These are phyloP conservation scores for Chiua sp. DNA, from an alignment of 1,284 basidiomycete genomes.

Conservation along the genomic window DNA sequence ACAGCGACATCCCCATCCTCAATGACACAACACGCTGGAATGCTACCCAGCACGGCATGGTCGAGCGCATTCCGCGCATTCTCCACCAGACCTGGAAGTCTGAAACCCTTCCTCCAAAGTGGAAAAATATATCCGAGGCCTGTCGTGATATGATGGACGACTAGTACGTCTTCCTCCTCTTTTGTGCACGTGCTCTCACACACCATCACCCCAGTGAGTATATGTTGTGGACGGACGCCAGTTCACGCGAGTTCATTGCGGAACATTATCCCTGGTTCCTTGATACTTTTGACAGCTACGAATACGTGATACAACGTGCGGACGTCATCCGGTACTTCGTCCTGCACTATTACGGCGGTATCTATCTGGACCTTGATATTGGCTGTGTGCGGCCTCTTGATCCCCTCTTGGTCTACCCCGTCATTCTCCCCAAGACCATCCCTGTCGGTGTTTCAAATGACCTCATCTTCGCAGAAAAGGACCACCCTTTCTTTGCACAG, in stretches of 20 bases:
- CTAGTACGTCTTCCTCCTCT: constrained; percentile 71
- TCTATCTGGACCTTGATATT: constrained; percentile 98
- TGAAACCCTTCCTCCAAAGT: constrained; percentile 82
- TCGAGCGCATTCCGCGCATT: constrained; percentile 87
- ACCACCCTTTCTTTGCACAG: constrained; percentile 91
- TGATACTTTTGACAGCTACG: constrained; percentile 91
- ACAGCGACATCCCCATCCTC: constrained; percentile 74
- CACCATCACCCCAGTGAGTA: constrained; percentile 69
- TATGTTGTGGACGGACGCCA: constrained; percentile 96
- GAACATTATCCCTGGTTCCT: constrained; percentile 92
- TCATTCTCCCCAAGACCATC: constrained; percentile 94
- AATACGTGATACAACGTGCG: constrained; percentile 95
- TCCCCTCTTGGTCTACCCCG: constrained; percentile 86
- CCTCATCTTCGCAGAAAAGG: constrained; percentile 90
- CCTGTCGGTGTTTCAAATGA: constrained; percentile 98
- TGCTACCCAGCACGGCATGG: constrained; percentile 59
- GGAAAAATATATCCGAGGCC: constrained; percentile 80
- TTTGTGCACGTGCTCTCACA: constrained; percentile 20
- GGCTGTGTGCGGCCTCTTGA: constrained; percentile 93
- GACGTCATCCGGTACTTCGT: constrained; percentile 99
- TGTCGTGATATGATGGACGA: constrained; percentile 93
- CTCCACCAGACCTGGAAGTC: constrained; percentile 99
- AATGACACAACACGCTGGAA: constrained; percentile 61
- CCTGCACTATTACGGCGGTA: constrained; percentile 92
- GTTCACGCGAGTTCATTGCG: constrained; percentile 90